Percentiles rank a stretch among this genome's conserved stretches.
These are phyloP conservation scores for Gossypium ekmanianum DNA, from an alignment of 345 rosid species.

Conservation along the genomic window DNA sequence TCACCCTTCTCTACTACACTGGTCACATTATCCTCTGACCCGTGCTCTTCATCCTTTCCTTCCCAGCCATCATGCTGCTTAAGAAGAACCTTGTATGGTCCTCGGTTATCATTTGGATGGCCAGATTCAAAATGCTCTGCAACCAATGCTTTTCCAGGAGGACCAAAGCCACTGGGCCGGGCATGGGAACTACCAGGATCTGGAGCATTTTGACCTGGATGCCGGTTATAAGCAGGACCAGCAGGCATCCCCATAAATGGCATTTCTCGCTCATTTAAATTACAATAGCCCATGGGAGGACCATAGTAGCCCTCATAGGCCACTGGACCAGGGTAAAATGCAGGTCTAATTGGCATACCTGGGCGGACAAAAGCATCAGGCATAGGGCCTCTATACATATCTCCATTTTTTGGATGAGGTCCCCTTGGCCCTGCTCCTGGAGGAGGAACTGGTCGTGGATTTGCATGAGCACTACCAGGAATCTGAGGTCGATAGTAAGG, in stretches of 20 bases:
- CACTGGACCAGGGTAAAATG: constrained; percentile 75
- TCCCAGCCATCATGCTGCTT: constrained; percentile 72
- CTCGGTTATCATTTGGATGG: constrained; percentile 51
- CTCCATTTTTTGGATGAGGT: constrained; percentile 61
- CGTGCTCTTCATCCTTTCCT: constrained; percentile 46
- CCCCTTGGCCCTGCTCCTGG: constrained; percentile 73
- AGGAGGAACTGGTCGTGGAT: constrained; percentile 52
- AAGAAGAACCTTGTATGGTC: constrained; percentile 67
- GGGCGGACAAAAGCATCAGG: constrained; percentile 70
- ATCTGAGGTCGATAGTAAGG: constrained; percentile 72
- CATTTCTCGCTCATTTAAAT: constrained; percentile 64
- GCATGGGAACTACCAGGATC: constrained; percentile 44
- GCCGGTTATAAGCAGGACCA: constrained; percentile 46
- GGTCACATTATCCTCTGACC: constrained; percentile 42
- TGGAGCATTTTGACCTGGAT: constrained; percentile 46
- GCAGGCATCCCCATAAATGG: constrained; percentile 68
- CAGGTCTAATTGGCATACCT: constrained; percentile 85
- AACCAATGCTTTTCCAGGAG: constrained; percentile 36
- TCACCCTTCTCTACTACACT: constrained; percentile 40
- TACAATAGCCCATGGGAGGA: constrained; percentile 76
- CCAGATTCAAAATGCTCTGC: constrained; percentile 51
- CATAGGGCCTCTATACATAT: constrained; percentile 75
- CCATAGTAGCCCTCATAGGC: constrained; percentile 74
- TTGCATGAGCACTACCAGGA: constrained; percentile 47
- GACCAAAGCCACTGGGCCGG: constrained; percentile 59